Base-by-base conservation (phyloP, 2,329 filamentous ascomycete species). In the Calycina herbarum region DNA sequence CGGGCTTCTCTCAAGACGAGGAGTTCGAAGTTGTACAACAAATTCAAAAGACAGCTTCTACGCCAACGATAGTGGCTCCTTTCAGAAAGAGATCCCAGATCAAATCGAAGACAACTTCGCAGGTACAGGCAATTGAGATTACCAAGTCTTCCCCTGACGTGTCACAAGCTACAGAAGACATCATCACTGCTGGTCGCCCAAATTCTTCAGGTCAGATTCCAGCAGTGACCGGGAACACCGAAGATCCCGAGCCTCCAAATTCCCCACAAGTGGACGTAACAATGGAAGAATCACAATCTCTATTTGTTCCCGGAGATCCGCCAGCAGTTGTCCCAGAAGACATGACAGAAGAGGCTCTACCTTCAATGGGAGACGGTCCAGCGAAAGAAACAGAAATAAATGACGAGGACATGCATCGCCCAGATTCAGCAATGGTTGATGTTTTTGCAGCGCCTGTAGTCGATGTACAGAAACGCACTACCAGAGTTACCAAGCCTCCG, bases 1-100 rank as follows among this genome's bases (percentile, higher is more conserved):
- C 72, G 31, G 72, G 71, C 2, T 72, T 76, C n/a, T 72, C 69
- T 5, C 71, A 72, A 66, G 73, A 76, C 65, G 45, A 57, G 5
- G 72, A 70, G 8, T 74, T 72, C 59, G 31, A 57, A 38, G 62
- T 62, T 27, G 51, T 66, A 2, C 27, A n/a, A 3, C 17, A 57
- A 10, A 57, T 35, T 40, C 1, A 15, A 13, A 40, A 40, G 27
- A 57, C 35, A 15, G 48, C 48, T 54, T 54, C 48, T 10, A 33
- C 56, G 56, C 29, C 56, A 13, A 57, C 17, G 31, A 35, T 20
- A 57, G 56, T 57, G 29, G 56, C 29, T 35, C 27, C 15, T 5
- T 7, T 17, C 29, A n/a, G 5, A 15, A n/a, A 57, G 56, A n/a
- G 3, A 35, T 45, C 5, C 3, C 42, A 45, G 5, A 6, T 20